These are phyloP conservation scores for Candida sanyaensis DNA, from an alignment of 1,139 yeast species.

Conservation along the genomic window DNA sequence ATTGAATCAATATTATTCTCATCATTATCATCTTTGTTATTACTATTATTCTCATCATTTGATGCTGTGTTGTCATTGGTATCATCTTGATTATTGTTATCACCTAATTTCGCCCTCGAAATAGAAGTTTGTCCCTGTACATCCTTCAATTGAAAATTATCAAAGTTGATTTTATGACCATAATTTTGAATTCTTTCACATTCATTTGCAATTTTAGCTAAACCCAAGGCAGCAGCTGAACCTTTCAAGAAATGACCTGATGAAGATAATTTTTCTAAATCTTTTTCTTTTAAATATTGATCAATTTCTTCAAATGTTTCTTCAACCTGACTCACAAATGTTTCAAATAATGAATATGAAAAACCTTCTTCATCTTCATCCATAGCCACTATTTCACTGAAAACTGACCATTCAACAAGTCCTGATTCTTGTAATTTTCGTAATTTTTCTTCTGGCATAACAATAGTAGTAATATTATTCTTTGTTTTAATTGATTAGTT, in stretches of 20 bases:
- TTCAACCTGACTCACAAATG: slow-evolving; percentile 87
- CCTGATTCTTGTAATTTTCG: slow-evolving; percentile 52
- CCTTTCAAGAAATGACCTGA: slow-evolving; percentile 95
- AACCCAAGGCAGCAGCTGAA: slow-evolving; percentile 91
- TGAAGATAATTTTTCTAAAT: slow-evolving; percentile 64
- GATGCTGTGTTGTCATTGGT: slow-evolving; percentile 13
- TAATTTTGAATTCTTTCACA: slow-evolving; percentile 94
- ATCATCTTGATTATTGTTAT: slow-evolving; percentile 6
- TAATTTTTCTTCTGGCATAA: slow-evolving; percentile 34
- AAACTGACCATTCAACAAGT: slow-evolving; percentile 84
- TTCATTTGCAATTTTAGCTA: slow-evolving; percentile 75
- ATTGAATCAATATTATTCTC: background rate
- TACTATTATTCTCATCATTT: background rate
- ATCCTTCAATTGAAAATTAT: slow-evolving; percentile 32
- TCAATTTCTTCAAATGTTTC: slow-evolving; percentile 78
- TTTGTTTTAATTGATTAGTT: background rate
- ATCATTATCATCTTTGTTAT: background rate
- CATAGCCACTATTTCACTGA: slow-evolving; percentile 88
- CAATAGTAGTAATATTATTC: too few relatives aligned
- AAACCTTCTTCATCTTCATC: slow-evolving; percentile 92
- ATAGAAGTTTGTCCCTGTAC: background rate
- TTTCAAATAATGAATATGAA: slow-evolving; percentile 71
- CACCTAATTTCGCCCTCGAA: background rate
- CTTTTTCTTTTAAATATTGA: slow-evolving; percentile 44
- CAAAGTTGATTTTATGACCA: slow-evolving; percentile 59